phyloP scores from a whole-genome alignment of 192 early-diverging fungal genomes.

The Jimgerdemannia lactiflua region DNA sequence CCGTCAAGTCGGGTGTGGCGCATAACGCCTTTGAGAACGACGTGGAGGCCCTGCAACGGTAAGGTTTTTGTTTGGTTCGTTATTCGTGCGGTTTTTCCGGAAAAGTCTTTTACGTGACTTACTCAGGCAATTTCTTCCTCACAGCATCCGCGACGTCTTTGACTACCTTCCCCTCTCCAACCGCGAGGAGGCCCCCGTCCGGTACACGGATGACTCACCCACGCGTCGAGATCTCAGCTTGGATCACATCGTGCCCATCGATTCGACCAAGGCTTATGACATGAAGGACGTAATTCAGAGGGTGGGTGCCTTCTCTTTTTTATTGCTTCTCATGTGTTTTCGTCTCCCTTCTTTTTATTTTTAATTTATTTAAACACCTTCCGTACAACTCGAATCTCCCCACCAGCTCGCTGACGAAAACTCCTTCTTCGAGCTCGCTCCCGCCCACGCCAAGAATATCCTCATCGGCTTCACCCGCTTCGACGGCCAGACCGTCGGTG shows the following conservation, averaged over 20 bases:
- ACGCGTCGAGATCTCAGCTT: slow-evolving; percentile 73
- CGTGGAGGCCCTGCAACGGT: slow-evolving; percentile 79
- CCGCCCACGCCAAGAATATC: slow-evolving; percentile 92
- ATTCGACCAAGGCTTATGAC: slow-evolving; percentile 93
- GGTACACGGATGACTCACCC: slow-evolving; percentile 61
- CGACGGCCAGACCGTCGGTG: slow-evolving; percentile 78
- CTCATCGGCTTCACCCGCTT: slow-evolving; percentile 87
- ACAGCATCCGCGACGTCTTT: slow-evolving; percentile 75
- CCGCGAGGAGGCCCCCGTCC: slow-evolving; percentile 59
- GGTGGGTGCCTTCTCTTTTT: slow-evolving; percentile 9
- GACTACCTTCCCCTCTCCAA: slow-evolving; percentile 89
- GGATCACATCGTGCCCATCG: slow-evolving; percentile 84
- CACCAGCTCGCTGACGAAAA: slow-evolving; percentile 78
- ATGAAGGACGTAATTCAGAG: slow-evolving; percentile 80
- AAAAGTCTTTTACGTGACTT: not conserved
- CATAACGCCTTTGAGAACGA: slow-evolving; percentile 94
- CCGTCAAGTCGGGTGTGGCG: slow-evolving; percentile 88
- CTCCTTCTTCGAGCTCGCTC: slow-evolving; percentile 89
- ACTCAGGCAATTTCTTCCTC: slow-evolving; percentile 14
- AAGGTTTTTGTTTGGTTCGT: not conserved
- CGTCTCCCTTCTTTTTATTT: not conserved
- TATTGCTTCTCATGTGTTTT: not conserved
- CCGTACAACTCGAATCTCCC: not conserved
- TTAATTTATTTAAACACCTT: no score
- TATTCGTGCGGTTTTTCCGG: not conserved